Evolutionary conservation across 2,329 filamentous ascomycete genomes (phyloP), one percentile per base, ranked within the genome.

Genomic region (Bipolaris cookei): DNA sequence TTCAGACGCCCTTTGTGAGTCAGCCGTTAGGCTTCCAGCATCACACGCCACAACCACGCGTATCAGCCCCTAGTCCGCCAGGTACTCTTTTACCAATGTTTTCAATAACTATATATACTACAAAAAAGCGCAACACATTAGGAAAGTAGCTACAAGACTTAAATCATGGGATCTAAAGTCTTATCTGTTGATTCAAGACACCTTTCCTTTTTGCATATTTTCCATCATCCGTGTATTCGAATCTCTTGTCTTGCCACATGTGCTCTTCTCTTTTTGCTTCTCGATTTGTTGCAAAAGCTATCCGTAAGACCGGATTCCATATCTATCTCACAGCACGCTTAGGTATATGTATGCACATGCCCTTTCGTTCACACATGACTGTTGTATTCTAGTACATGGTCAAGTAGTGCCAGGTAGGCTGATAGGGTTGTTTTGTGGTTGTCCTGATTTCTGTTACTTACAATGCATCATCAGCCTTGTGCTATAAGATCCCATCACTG

Each of bases 71-170:
- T 20, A 18, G n/a, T 21, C 7, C n/a, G 13, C 5, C n/a, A 11
- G 8, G 13, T 18, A 4, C 8, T 5, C 2, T 11, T 3, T n/a
- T 18, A 3, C 5, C 6, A 2, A 47, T 3, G 0, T 6, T 28
- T 4, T 4, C 1, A 3, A 10, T 7, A 2, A 30, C 21, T 28
- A 38, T 30, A 48, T 48, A 6, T 18, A 20, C 1, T 2, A 8
- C 4, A 1, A 13, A 28, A 38, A 6, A 14, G 5, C 0, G 3
- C 1, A 5, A 0, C 2, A 1, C 14, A 2, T 5, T 21, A 38
- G 45, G 45, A 48, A 48, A 48, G 45, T 48, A 48, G 45, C 45
- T 38, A 48, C 45, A 30, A 28, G 6, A 3, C 28, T 18, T 4
- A 18, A 25, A 25, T 25, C 18, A 10, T 20, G 2, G 3, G 6